Conservation (phyloP, 805 yeast species). For the Nematodospora valgi region DNA sequence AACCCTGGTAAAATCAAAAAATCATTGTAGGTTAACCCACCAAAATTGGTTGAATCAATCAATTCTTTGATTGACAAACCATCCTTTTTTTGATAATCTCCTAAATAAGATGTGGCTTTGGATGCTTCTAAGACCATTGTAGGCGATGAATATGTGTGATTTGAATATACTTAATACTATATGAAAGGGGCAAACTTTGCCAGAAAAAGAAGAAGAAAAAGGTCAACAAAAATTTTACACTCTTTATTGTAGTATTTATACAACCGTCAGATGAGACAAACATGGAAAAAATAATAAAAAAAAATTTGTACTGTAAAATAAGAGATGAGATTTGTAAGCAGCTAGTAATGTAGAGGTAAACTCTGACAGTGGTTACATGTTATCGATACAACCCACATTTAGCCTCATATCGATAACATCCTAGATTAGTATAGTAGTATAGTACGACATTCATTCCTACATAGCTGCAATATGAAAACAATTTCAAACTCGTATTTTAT, state of each 20-base stretch:
- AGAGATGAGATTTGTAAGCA: slow-evolving; percentile 2
- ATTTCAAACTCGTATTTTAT: too few species aligned
- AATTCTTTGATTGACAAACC: slow-evolving; percentile 81
- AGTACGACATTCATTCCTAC: too few species aligned
- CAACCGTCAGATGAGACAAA: not conserved
- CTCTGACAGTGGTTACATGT: slow-evolving; percentile 1
- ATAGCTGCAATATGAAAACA: too few species aligned
- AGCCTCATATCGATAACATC: not conserved
- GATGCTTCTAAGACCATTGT: slow-evolving; percentile 32
- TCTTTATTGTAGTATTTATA: not conserved
- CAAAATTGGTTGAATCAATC: slow-evolving; percentile 87
- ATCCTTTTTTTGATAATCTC: slow-evolving; percentile 67
- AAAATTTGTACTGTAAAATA: not conserved
- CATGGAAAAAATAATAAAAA: not conserved
- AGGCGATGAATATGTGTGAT: not conserved
- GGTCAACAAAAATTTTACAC: slow-evolving; percentile 3
- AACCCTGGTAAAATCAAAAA: slow-evolving; percentile 94
- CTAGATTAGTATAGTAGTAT: too few species aligned
- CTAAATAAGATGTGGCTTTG: slow-evolving; percentile 66
- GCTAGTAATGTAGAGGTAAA: not conserved
- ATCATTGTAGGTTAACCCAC: slow-evolving; percentile 97
- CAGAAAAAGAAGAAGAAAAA: slow-evolving; percentile 32
- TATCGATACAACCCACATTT: not conserved
- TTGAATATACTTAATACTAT: slow-evolving; percentile 5
- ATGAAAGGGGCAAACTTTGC: slow-evolving; percentile 37